phyloP scores from a whole-genome alignment of 352 stramenopile genomes.

The Globisporangium paroecandrum region DNA sequence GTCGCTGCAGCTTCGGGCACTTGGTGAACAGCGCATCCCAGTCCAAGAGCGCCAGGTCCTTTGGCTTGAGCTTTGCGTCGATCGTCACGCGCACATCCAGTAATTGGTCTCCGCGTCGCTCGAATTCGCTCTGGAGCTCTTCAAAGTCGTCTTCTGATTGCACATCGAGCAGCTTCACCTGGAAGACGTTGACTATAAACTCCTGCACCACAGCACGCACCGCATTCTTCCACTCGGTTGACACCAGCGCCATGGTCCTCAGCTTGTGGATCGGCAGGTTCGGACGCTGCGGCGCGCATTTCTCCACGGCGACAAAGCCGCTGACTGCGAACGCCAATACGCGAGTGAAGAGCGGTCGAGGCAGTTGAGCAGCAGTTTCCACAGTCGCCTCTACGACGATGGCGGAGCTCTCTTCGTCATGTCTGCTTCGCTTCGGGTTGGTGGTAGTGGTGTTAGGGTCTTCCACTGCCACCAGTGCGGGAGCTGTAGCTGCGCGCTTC shows the following conservation, averaged over 20 bases:
- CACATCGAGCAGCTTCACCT: constrained; percentile 1
- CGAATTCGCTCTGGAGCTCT: constrained; percentile 8
- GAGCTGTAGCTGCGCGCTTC: neutral
- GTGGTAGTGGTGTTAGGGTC: neutral
- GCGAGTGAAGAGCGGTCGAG: neutral
- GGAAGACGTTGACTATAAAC: neutral
- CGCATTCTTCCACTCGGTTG: constrained; percentile 2
- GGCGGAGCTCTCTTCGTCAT: neutral
- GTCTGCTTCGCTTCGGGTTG: constrained; percentile 3
- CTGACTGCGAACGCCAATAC: constrained; percentile 12
- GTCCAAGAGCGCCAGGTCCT: constrained; percentile 6
- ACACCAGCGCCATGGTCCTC: neutral
- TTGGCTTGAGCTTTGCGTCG: neutral
- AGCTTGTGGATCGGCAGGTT: constrained; percentile 15
- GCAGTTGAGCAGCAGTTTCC: neutral
- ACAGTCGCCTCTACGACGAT: neutral
- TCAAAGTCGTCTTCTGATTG: neutral
- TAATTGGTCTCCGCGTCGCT: constrained; percentile 8
- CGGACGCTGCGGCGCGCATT: constrained; percentile 7
- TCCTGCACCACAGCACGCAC: constrained; percentile 1
- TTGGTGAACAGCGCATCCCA: constrained; percentile 18
- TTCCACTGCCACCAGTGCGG: neutral
- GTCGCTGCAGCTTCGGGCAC: constrained; percentile 17
- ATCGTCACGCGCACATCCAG: constrained; percentile 9
- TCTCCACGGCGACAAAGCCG: neutral